Evolutionary conservation across 208 protist species (phyloP).

Genomic region (Acanthamoeba royreba): DNA sequence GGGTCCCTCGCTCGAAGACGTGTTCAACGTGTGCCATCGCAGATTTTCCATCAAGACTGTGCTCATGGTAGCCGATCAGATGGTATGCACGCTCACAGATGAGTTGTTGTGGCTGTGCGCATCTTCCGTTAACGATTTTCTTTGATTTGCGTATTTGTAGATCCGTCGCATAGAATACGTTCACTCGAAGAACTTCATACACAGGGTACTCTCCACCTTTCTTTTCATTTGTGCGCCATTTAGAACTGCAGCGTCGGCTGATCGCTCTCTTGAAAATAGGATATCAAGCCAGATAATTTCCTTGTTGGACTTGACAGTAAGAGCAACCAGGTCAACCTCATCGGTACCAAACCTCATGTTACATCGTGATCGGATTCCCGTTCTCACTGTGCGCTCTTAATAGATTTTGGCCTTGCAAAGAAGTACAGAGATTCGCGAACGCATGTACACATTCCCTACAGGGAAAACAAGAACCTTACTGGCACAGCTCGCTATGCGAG

Average conservation of each 20-base stretch:
- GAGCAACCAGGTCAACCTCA: conserved; percentile 72
- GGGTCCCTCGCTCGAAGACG: conserved; percentile 96
- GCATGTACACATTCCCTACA: conserved; percentile 98
- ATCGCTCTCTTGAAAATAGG: no score
- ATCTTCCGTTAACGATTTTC: no score
- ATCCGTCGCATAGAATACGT: conserved; percentile 93
- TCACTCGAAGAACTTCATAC: conserved; percentile 96
- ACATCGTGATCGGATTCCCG: no score
- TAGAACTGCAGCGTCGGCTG: no score
- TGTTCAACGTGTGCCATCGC: conserved; percentile 90
- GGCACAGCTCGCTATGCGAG: conserved; percentile 99
- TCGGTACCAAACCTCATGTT: no score
- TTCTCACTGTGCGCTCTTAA: no score
- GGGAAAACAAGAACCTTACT: conserved; percentile 98
- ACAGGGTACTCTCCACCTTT: no score
- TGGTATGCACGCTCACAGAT: conserved; percentile 80
- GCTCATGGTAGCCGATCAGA: conserved; percentile 97
- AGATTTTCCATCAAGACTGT: conserved; percentile 98
- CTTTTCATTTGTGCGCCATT: no score
- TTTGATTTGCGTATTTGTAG: not conserved
- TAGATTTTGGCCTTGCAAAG: conserved; percentile 99
- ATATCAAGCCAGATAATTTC: conserved; percentile 99
- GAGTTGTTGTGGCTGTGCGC: not conserved
- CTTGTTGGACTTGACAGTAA: conserved; percentile 90
- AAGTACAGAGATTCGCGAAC: conserved; percentile 97